Evolutionary conservation across 345 rosid genomes (phyloP).

Genomic region (Eutrema heterophyllum): DNA sequence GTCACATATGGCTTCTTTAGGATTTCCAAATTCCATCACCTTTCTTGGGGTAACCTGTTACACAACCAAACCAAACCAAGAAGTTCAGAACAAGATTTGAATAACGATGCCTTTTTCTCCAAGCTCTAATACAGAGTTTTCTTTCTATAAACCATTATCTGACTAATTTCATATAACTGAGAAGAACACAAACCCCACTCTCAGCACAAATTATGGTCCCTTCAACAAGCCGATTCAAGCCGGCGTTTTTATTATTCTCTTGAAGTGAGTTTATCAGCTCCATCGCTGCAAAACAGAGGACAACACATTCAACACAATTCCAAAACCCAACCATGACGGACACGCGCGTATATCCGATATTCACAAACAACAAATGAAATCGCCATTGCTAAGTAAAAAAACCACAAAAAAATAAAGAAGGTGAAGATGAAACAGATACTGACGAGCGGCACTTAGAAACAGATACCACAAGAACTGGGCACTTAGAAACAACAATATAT

Average conservation of each 20-base stretch:
- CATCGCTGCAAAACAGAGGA: conserved; percentile 35
- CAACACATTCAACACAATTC: neutral
- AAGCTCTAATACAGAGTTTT: neutral
- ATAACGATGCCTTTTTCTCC: neutral
- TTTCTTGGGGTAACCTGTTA: conserved; percentile 48
- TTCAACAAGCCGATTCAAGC: conserved; percentile 31
- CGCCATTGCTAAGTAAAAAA: neutral
- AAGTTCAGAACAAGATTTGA: neutral
- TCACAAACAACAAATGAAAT: neutral
- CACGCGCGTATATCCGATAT: neutral
- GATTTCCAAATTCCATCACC: conserved; percentile 51
- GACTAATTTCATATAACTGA: neutral
- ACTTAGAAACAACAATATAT: too few species aligned
- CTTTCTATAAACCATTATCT: neutral
- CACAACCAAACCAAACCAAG: neutral
- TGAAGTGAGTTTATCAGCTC: conserved; percentile 44
- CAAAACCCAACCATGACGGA: neutral
- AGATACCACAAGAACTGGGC: too few species aligned
- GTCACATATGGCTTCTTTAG: conserved; percentile 50
- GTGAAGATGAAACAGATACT: conserved; percentile 8
- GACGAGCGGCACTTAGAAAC: conserved; percentile 55
- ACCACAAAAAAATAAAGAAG: neutral
- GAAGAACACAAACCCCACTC: conserved; percentile 41
- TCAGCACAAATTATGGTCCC: conserved; percentile 47
- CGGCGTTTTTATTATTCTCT: conserved; percentile 47